These are phyloP conservation scores for Brassica incana DNA, from an alignment of 345 rosid species.

Conservation along the genomic window DNA sequence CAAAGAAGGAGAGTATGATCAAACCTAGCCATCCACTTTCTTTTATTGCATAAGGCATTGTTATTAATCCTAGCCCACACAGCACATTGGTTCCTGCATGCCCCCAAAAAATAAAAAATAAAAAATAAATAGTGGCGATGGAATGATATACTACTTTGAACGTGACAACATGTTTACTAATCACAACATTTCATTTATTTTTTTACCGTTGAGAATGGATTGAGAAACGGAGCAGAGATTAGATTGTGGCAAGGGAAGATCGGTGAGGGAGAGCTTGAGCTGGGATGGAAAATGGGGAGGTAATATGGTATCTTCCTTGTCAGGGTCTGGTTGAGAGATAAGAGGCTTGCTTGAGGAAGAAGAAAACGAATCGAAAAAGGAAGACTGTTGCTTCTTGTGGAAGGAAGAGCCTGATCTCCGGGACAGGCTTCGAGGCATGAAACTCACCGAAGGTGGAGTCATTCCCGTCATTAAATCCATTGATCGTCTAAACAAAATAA, in stretches of 20 bases:
- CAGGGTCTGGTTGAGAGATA: constrained; percentile 35
- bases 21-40: constrained; percentile 91
- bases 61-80: constrained; percentile 67
- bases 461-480: constrained; percentile 55
- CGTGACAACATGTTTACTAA: constrained; percentile 34
- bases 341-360: constrained; percentile 48
- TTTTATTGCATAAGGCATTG: constrained; percentile 71
- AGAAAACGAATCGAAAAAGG: constrained; percentile 37
- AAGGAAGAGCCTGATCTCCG: constrained; percentile 37
- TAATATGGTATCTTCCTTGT: constrained; percentile 36
- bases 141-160: not conserved
- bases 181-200: too few species aligned
- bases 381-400: constrained; percentile 36
- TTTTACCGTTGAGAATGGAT: constrained; percentile 65
- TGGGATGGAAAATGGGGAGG: constrained; percentile 31
- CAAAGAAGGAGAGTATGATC: constrained; percentile 52
- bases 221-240: constrained; percentile 54
- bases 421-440: constrained; percentile 36
- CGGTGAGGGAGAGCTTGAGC: constrained; percentile 39
- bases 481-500: constrained; percentile 41
- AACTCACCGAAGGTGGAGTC: constrained; percentile 50
- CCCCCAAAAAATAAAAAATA: not conserved
- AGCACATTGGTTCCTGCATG: constrained; percentile 67
- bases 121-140: not conserved
- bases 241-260: constrained; percentile 32